Evolutionary conservation across 257 asterid species (phyloP), one percentile per base, ranked within the genome.

Genomic region (Jaltomata sinuosa): DNA sequence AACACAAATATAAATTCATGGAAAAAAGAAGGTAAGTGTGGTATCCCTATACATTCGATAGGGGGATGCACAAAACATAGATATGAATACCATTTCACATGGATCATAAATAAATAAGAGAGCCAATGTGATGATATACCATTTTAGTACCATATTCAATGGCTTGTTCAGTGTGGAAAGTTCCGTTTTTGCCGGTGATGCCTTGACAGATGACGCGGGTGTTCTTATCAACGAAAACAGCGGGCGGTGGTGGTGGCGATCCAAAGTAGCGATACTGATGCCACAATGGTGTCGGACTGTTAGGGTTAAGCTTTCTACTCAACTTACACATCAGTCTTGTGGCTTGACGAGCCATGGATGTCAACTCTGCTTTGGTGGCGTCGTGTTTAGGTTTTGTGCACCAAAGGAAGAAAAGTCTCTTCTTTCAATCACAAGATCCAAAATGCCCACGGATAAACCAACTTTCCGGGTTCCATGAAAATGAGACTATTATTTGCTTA

Each of bases 201-300:
- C 99, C 98, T 83, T 96, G 99, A 85, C 98, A 94, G 71, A 96
- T 93, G 86, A 94, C 95, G 84, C 98, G 93, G 52, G 99, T 96
- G 91, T 96, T 94, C 88, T 96, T 94, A 88, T 96, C 98, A 21
- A 96, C 98, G 84, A 96, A 96, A 22, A 94, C 96, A 50, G 94
- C 96, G 0, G 98, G 96, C 19, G 97, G 89, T 19, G 95, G 95
- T 11, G 97, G 95, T 62, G 95, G 92, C 21, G 97, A 91, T 87
- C 94, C 97, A 81, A 91, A 92, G 88, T 89, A 90, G 80, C 97
- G 98, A 82, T 81, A 87, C 74, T 94, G 97, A 72, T 91, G 92
- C 61, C 81, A 85, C 68, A 83, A 85, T 81, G 84, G 88, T 74
- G 32, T 71, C 11, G 79, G 54, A 71, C 21, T 22, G 2, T n/a